These are phyloP conservation scores for Leccinum subgranulosum DNA, from an alignment of 768 basidiomycete species.

Conservation along the genomic window DNA sequence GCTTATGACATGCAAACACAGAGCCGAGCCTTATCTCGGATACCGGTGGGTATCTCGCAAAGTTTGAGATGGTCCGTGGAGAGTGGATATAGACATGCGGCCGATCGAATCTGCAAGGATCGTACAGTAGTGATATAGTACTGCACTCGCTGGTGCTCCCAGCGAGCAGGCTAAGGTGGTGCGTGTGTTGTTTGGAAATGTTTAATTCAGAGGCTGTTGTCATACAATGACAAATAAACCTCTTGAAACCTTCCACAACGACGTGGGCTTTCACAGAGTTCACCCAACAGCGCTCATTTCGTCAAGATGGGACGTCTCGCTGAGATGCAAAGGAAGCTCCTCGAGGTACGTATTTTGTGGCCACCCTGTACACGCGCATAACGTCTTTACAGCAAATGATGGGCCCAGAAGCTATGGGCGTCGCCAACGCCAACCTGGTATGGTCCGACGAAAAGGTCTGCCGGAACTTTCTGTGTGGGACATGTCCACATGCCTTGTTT, in stretches of 20 bases:
- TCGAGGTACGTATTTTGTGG: constrained; percentile 49
- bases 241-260: constrained; percentile 11
- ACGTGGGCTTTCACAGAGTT: not conserved
- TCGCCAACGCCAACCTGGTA: constrained; percentile 85
- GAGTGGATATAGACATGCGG: not conserved
- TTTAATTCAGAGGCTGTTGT: constrained; percentile 27
- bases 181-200: constrained; percentile 20
- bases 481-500: constrained; percentile 97
- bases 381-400: constrained; percentile 85
- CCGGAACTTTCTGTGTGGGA: constrained; percentile 96
- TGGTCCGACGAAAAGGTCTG: constrained; percentile 98
- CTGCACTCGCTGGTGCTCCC: too few relatives aligned
- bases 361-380: not conserved
- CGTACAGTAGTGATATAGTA: not conserved
- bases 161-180: too few relatives aligned
- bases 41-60: constrained; percentile 11
- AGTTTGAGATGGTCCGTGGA: not conserved
- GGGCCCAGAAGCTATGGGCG: constrained; percentile 99
- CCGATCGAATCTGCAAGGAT: not conserved
- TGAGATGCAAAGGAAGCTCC: constrained; percentile 96
- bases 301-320: constrained; percentile 86
- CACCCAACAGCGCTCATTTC: constrained; percentile 7
- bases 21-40: constrained; percentile 11
- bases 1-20: not conserved
- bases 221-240: constrained; percentile 28